Conservation (phyloP, 2,329 filamentous ascomycete species). For the Aspergillus pseudonomiae region DNA sequence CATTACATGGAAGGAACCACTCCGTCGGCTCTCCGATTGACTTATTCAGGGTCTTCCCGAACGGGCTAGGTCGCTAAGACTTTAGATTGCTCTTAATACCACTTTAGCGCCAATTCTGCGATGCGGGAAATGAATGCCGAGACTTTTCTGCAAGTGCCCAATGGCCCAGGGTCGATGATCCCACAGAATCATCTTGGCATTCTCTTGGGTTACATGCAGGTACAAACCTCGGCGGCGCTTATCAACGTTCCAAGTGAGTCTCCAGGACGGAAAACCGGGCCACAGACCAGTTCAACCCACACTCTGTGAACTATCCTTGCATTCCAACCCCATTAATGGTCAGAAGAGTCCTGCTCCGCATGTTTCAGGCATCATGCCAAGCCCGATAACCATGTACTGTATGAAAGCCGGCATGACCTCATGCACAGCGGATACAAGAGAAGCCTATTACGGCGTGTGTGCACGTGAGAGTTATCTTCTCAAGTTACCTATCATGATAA, state of each 20-base stretch:
- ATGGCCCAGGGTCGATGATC: neutral
- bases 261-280: neutral
- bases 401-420: neutral
- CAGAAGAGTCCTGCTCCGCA: neutral
- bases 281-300: neutral
- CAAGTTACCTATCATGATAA: neutral
- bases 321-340: neutral
- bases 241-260: neutral
- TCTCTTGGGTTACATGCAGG: conserved; percentile 16
- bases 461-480: neutral
- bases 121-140: conserved; percentile 3
- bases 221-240: neutral
- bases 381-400: too few relatives aligned
- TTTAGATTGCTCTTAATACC: conserved; percentile 3
- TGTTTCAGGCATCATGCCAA: neutral
- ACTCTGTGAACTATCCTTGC: neutral
- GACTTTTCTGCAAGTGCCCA: neutral
- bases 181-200: conserved; percentile 8
- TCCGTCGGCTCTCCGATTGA: conserved; percentile 11
- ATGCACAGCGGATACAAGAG: too few relatives aligned
- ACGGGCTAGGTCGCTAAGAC: conserved; percentile 1
- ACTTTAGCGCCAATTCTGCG: neutral
- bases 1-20: neutral
- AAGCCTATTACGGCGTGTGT: too few relatives aligned
- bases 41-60: neutral